Percentiles rank a stretch among this genome's conserved stretches.
phyloP scores from a whole-genome alignment of 768 basidiomycete species.

The Russula olivacea region DNA sequence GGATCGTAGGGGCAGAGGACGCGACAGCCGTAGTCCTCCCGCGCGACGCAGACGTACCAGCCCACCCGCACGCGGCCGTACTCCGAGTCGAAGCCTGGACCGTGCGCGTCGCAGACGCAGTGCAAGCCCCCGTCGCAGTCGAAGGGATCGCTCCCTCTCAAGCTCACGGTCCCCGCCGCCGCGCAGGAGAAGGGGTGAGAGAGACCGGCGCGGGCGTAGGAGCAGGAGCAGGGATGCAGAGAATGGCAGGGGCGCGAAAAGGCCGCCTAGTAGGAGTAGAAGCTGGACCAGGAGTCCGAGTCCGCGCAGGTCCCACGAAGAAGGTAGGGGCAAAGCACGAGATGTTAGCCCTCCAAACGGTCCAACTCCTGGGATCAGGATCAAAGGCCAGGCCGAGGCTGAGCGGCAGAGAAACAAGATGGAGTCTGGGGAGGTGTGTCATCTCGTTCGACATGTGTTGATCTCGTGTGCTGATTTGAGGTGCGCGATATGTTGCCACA shows the following conservation, averaged over 20 bases:
- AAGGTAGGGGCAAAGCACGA: constrained; percentile 20
- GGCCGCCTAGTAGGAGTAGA: constrained; percentile 13
- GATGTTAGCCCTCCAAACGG: constrained; percentile 31
- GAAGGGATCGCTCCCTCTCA: constrained; percentile 30
- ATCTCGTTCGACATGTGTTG: neutral
- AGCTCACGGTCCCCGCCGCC: constrained; percentile 34
- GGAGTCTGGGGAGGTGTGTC: constrained; percentile 36
- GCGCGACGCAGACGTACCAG: constrained; percentile 32
- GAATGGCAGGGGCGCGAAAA: constrained; percentile 10
- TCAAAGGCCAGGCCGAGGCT: constrained; percentile 66
- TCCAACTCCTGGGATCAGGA: constrained; percentile 53
- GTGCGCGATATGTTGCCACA: neutral
- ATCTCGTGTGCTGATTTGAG: neutral
- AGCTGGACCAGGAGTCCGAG: constrained; percentile 18
- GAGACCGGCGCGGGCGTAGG: constrained; percentile 15
- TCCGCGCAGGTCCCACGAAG: constrained; percentile 17
- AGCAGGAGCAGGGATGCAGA: constrained; percentile 15
- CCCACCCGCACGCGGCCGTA: constrained; percentile 28
- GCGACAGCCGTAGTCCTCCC: constrained; percentile 53
- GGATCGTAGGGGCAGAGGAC: constrained; percentile 25
- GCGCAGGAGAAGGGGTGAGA: constrained; percentile 9
- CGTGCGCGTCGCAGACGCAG: constrained; percentile 41
- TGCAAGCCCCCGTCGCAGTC: constrained; percentile 33
- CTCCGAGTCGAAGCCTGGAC: constrained; percentile 35
- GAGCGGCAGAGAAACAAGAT: constrained; percentile 47